These are phyloP conservation scores for Cladobotryum protrusum DNA, from an alignment of 2,329 filamentous ascomycete species.

Conservation along the genomic window DNA sequence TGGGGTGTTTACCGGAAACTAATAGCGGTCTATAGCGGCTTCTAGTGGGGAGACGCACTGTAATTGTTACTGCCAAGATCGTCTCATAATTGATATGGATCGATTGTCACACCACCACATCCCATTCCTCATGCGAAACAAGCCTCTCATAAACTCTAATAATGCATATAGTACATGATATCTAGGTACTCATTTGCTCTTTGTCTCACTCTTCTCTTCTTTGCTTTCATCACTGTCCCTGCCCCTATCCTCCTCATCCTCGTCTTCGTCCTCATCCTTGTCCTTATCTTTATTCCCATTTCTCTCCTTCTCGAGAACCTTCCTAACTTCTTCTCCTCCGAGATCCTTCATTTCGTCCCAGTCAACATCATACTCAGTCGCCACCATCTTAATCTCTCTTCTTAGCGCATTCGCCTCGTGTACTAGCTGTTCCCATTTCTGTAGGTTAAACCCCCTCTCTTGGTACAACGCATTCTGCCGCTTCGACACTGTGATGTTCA, in stretches of 20 bases:
- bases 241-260: slow-evolving; percentile 31
- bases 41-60: background rate
- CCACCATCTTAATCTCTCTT: slow-evolving; percentile 72
- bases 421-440: slow-evolving; percentile 70
- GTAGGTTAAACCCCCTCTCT: slow-evolving; percentile 65
- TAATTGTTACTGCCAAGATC: background rate
- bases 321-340: slow-evolving; percentile 57
- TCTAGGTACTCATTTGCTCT: background rate
- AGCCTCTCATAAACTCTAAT: too few relatives aligned
- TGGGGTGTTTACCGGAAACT: too few relatives aligned
- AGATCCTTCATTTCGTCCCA: slow-evolving; percentile 77
- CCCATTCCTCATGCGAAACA: too few relatives aligned
- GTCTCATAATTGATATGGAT: background rate
- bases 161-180: too few relatives aligned
- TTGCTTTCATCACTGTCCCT: slow-evolving; percentile 25
- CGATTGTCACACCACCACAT: background rate
- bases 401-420: slow-evolving; percentile 73
- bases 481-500: slow-evolving; percentile 78
- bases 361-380: slow-evolving; percentile 82
- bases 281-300: slow-evolving; percentile 29
- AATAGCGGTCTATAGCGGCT: too few relatives aligned
- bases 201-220: slow-evolving; percentile 17
- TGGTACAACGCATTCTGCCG: slow-evolving; percentile 74
- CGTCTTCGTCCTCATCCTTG: slow-evolving; percentile 33
- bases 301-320: slow-evolving; percentile 50